Evolutionary conservation across 192 early-diverging fungal species (phyloP), one percentile per base, ranked within the genome.

Genomic region (Rhizophagus prolifer): DNA sequence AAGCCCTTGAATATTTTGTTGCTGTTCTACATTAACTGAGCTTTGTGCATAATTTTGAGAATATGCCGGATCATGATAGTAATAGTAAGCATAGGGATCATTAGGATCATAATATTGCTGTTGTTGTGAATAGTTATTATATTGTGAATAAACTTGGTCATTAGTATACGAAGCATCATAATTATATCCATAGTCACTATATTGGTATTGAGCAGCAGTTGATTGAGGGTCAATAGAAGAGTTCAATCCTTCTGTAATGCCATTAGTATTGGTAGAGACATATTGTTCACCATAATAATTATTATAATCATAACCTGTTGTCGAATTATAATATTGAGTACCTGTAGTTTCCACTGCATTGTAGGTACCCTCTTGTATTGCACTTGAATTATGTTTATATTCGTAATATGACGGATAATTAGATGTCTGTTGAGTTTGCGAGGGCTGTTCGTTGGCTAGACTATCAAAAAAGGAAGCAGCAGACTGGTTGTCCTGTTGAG

Each of bases 91-190:
- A 2, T 72, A 72, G 0, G 70, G 58, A 72, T 72, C 54, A 6
- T 72, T 72, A n/a, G 47, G 71, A 59, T 61, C 71, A 19, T 73
- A 73, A 38, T 72, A 58, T 28, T 58, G 44, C 28, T 73, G 71
- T 73, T 73, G 71, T n/a, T 58, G 71, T 16, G 46, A 70, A 58
- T 70, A 70, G 16, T 73, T 8, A 73, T 73, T 8, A 73, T 73
- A 73, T 59, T 73, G 71, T 21, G 71, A 73, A 73, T 73, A n/a
- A 59, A 41, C 71, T 36, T 73, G 71, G 26, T 30, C 71, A 60
- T 59, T 73, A 25, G 16, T 44, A 41, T 70, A 50, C 5, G 46
- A 71, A 9, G 69, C 36, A 67, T 67, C 26, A 66, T 34, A 28
- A 34, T 14, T 16, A 66, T 66, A 34, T 19, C 19, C 64, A 66